Evolutionary conservation across 2,329 filamentous ascomycete genomes (phyloP).

Genomic region (Akanthomyces muscarius): DNA sequence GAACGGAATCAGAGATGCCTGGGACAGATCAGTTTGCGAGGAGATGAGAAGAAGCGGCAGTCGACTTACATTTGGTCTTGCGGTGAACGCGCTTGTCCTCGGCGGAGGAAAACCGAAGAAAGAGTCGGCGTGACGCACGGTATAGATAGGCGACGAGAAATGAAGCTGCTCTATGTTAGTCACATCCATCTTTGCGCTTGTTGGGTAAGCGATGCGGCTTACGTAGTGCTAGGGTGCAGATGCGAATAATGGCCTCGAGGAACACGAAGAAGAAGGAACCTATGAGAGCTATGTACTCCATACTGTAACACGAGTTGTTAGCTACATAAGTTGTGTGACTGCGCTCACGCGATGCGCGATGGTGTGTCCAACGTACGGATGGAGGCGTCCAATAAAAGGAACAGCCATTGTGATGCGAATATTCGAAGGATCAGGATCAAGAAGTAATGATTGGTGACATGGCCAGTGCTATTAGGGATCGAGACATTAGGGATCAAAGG

Average conservation of each 20-base stretch:
- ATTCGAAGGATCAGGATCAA: not conserved
- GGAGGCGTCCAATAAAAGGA: conserved; percentile 50
- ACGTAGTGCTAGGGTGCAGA: conserved; percentile 87
- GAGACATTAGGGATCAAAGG: not conserved
- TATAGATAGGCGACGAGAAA: conserved; percentile 82
- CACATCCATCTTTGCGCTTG: not conserved
- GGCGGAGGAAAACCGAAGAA: conserved; percentile 72
- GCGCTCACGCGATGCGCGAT: conserved; percentile 1
- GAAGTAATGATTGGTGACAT: conserved; percentile 6
- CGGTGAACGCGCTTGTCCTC: conserved; percentile 64
- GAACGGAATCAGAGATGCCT: conserved; percentile 71
- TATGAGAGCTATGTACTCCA: conserved; percentile 83
- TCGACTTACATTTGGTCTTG: conserved; percentile 55
- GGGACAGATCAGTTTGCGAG: conserved; percentile 56
- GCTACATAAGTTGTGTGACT: conserved; percentile 13
- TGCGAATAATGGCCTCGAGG: conserved; percentile 76
- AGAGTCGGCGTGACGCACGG: conserved; percentile 72
- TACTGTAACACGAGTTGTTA: conserved; percentile 40
- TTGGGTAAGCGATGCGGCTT: conserved; percentile 32
- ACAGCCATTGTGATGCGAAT: conserved; percentile 42
- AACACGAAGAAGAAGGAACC: conserved; percentile 79
- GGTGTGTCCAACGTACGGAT: conserved; percentile 39
- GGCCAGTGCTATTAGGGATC: not conserved
- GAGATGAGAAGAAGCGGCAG: conserved; percentile 19
- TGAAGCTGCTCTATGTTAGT: conserved; percentile 51